Evolutionary conservation across 345 rosid genomes (phyloP).

Genomic region (Sonneratia alba): DNA sequence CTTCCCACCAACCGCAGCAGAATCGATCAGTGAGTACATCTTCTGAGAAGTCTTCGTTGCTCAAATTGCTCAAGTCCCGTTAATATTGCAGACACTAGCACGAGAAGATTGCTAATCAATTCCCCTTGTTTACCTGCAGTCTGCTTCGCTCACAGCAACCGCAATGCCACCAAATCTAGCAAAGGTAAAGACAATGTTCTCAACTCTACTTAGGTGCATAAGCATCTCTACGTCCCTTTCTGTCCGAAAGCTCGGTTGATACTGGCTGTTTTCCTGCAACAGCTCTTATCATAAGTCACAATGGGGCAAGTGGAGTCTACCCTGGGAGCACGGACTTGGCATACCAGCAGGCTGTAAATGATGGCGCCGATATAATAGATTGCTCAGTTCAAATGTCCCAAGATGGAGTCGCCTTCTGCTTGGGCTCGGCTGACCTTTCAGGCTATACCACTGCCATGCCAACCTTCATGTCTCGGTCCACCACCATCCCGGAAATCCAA

Average conservation of each 20-base stretch:
- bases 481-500: constrained; percentile 57
- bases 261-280: constrained; percentile 42
- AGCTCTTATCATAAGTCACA: constrained; percentile 53
- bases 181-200: constrained; percentile 23
- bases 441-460: constrained; percentile 49
- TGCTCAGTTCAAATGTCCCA: constrained; percentile 80
- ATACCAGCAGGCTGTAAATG: constrained; percentile 62
- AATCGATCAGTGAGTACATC: constrained; percentile 40
- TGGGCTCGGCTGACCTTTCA: constrained; percentile 48
- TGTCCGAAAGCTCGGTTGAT: not conserved
- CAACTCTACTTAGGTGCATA: not conserved
- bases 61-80: not conserved
- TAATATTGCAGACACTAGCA: not conserved
- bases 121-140: constrained; percentile 29
- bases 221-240: not conserved
- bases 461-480: constrained; percentile 39
- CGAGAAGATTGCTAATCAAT: not conserved
- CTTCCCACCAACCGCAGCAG: constrained; percentile 74
- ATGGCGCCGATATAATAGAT: constrained; percentile 75
- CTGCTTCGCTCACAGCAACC: constrained; percentile 39
- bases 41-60: too few species aligned
- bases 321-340: constrained; percentile 82
- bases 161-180: constrained; percentile 16
- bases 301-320: constrained; percentile 80
- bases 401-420: constrained; percentile 83